phyloP scores from a whole-genome alignment of 2,329 filamentous ascomycete genomes.

The Beauveria sp. region DNA sequence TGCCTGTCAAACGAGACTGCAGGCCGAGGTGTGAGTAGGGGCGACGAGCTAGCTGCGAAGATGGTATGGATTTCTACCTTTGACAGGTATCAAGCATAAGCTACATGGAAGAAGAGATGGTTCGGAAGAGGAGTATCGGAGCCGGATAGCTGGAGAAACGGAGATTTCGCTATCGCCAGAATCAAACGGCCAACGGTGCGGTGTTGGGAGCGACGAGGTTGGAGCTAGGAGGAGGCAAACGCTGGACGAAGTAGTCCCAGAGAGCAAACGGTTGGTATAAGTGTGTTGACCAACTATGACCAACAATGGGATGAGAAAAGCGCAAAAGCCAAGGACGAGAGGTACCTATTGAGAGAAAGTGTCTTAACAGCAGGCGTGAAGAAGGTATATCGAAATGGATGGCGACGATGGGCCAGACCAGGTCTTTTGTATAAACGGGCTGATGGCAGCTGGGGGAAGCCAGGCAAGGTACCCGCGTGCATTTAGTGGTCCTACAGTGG shows the following conservation, averaged over 20 bases:
- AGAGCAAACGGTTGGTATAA: background rate
- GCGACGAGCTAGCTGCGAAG: background rate
- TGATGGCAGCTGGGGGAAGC: background rate
- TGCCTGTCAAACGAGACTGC: background rate
- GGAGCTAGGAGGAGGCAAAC: background rate
- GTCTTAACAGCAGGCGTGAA: background rate
- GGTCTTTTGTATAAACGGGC: conserved; percentile 10
- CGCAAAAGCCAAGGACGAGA: background rate
- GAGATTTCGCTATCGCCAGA: background rate
- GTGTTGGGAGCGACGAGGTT: background rate
- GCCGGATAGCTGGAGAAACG: background rate
- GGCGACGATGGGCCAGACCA: conserved; percentile 15
- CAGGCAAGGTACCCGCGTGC: background rate
- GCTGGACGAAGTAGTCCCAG: background rate
- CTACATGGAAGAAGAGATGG: background rate
- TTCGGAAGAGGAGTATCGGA: background rate
- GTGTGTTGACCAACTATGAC: background rate
- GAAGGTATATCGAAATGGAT: conserved; percentile 3
- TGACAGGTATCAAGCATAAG: background rate
- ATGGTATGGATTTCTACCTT: background rate
- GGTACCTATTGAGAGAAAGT: background rate
- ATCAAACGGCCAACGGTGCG: background rate
- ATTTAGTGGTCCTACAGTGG: background rate
- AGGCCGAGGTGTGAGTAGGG: background rate
- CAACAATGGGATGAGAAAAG: background rate